These are phyloP conservation scores for Phaeotremella skinneri DNA, from an alignment of 768 basidiomycete genomes.

Conservation along the genomic window DNA sequence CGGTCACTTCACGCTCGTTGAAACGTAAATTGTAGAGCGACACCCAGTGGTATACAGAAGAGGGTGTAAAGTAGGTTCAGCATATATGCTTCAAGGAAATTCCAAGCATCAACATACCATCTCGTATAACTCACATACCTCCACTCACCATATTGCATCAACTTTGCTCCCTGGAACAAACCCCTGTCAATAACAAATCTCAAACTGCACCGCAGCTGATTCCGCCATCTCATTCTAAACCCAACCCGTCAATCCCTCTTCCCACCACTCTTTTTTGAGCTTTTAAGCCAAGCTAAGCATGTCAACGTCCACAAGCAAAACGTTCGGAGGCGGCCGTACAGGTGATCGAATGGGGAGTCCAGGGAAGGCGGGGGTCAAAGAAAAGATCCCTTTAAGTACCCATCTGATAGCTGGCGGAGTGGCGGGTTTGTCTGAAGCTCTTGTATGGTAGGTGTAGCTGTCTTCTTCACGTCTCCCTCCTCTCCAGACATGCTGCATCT, in stretches of 20 bases:
- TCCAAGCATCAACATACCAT: too few relatives aligned
- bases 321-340: slow-evolving; percentile 37
- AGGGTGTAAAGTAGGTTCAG: too few relatives aligned
- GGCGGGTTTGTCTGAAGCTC: slow-evolving; percentile 90
- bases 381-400: slow-evolving; percentile 54
- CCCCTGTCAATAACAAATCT: too few relatives aligned
- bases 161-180: too few relatives aligned
- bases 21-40: too few relatives aligned
- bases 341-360: slow-evolving; percentile 34
- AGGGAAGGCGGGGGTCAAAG: slow-evolving; percentile 31
- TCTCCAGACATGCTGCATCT: slow-evolving; percentile 17
- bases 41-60: too few relatives aligned
- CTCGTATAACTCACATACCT: too few relatives aligned
- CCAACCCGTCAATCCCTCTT: not conserved
- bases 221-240: too few relatives aligned
- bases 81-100: too few relatives aligned
- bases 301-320: slow-evolving; percentile 40
- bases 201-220: too few relatives aligned
- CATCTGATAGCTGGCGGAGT: slow-evolving; percentile 93
- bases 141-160: too few relatives aligned
- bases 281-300: slow-evolving; percentile 24
- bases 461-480: slow-evolving; percentile 9
- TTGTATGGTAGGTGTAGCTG: slow-evolving; percentile 51
- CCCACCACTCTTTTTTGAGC: not conserved
- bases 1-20: not conserved